A percentile compares a stretch with the other conserved stretches of the same genome.
Evolutionary conservation across 768 basidiomycete species (phyloP).

Genomic region (Pisolithus microcarpus): DNA sequence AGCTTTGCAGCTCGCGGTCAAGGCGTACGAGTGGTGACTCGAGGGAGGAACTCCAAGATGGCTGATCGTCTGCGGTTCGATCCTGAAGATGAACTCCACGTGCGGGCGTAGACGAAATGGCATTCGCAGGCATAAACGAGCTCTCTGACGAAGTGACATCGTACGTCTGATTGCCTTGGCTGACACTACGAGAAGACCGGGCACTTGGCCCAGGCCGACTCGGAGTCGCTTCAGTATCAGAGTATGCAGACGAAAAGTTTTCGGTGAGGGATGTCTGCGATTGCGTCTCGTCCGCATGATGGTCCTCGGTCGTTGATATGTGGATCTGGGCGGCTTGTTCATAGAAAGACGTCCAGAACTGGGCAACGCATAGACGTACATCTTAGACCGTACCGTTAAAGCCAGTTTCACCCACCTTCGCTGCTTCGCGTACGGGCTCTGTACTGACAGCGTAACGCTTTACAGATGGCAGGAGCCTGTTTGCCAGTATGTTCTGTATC

Average conservation of each 20-base stretch:
- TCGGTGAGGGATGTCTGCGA: slow-evolving; percentile 27
- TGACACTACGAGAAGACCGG: slow-evolving; percentile 9
- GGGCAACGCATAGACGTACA: background rate
- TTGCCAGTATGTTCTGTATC: slow-evolving; percentile 80
- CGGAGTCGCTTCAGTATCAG: background rate
- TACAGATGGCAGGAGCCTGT: slow-evolving; percentile 76
- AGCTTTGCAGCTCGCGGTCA: slow-evolving; percentile 52
- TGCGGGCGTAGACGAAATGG: slow-evolving; percentile 76
- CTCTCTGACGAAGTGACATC: slow-evolving; percentile 49
- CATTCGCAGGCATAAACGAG: slow-evolving; percentile 70
- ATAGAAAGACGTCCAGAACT: slow-evolving; percentile 98
- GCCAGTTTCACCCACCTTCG: slow-evolving; percentile 52
- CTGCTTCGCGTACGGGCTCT: slow-evolving; percentile 83
- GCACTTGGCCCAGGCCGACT: no score
- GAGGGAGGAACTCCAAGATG: slow-evolving; percentile 68
- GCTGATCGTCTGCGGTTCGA: slow-evolving; percentile 39
- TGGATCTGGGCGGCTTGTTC: slow-evolving; percentile 87
- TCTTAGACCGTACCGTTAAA: background rate
- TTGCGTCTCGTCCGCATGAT: slow-evolving; percentile 48
- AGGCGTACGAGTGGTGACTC: slow-evolving; percentile 69
- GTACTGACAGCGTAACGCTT: slow-evolving; percentile 84
- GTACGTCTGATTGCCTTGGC: slow-evolving; percentile 14
- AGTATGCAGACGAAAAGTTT: slow-evolving; percentile 1
- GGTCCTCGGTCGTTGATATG: slow-evolving; percentile 67
- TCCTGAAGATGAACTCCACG: slow-evolving; percentile 25